Evolutionary conservation across 2,329 filamentous ascomycete species (phyloP).

Genomic region (Thelonectria rubi): DNA sequence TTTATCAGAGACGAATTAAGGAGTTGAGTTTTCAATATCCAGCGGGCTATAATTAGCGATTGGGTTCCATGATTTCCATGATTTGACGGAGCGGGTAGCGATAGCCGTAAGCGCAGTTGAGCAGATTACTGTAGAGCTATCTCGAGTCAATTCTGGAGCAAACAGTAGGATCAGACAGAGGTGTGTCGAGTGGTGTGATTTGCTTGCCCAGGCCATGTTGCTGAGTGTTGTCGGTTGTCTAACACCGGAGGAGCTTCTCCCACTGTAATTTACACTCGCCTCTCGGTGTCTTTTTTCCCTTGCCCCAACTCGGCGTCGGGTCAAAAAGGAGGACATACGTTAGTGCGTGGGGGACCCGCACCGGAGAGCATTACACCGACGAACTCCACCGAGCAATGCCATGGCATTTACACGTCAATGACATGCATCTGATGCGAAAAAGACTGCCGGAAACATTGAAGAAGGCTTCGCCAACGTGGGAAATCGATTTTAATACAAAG

Average conservation of each 20-base stretch:
- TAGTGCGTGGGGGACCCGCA: conserved; percentile 33
- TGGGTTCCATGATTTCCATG: conserved; percentile 28
- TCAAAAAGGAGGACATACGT: conserved; percentile 37
- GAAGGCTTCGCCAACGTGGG: neutral
- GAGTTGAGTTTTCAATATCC: conserved; percentile 41
- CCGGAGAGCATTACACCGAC: conserved; percentile 37
- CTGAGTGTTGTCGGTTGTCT: too few relatives aligned
- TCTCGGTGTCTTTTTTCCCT: conserved; percentile 13
- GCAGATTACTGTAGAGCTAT: conserved; percentile 39
- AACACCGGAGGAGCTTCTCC: too few relatives aligned
- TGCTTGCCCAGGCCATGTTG: too few relatives aligned
- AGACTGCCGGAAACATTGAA: neutral
- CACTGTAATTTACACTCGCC: neutral
- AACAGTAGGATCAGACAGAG: neutral
- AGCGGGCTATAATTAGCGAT: conserved; percentile 31
- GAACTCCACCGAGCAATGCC: conserved; percentile 22
- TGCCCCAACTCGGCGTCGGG: conserved; percentile 38
- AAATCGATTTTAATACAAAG: neutral
- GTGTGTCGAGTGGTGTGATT: neutral
- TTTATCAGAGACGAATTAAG: conserved; percentile 33
- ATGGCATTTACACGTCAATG: conserved; percentile 5
- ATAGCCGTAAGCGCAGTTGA: conserved; percentile 28
- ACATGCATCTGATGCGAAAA: neutral
- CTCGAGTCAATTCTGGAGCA: conserved; percentile 12
- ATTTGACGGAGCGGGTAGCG: conserved; percentile 31